phyloP scores from a whole-genome alignment of 129 eudicot species.

The Arctium lappa region DNA sequence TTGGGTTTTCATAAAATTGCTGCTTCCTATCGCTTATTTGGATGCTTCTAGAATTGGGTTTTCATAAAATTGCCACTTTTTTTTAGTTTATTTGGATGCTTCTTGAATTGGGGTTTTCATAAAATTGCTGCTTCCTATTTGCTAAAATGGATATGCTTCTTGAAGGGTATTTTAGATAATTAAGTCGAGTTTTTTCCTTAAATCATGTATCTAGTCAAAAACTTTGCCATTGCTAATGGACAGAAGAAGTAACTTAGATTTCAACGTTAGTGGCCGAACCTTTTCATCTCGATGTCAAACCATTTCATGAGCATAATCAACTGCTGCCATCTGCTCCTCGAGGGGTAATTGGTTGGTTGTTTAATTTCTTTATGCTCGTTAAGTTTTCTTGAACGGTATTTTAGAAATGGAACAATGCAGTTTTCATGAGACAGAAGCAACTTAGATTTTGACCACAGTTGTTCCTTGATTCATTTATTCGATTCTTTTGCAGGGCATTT shows the following conservation, averaged over 20 bases:
- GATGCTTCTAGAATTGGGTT: neutral
- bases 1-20: neutral
- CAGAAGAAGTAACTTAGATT: no score
- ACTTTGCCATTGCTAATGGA: no score
- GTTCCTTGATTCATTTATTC: neutral
- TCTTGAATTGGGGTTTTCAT: neutral
- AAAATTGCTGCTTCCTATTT: neutral
- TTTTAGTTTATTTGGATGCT: neutral
- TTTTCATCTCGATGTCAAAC: no score
- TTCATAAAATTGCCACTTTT: neutral
- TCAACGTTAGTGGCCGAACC: no score
- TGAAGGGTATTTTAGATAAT: neutral
- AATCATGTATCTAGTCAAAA: no score
- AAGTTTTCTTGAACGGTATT: no score
- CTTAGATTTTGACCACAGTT: neutral
- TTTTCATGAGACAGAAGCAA: neutral
- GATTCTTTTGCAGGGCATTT: slow-evolving; percentile 61
- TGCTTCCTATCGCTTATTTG: no score
- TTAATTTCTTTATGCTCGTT: no score
- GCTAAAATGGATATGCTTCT: neutral
- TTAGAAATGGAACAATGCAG: neutral
- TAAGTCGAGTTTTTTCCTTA: neutral
- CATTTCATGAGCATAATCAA: no score
- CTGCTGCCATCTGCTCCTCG: no score
- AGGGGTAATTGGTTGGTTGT: no score